phyloP scores from a whole-genome alignment of 208 protist genomes.

The Tritrichomonas foetus region DNA sequence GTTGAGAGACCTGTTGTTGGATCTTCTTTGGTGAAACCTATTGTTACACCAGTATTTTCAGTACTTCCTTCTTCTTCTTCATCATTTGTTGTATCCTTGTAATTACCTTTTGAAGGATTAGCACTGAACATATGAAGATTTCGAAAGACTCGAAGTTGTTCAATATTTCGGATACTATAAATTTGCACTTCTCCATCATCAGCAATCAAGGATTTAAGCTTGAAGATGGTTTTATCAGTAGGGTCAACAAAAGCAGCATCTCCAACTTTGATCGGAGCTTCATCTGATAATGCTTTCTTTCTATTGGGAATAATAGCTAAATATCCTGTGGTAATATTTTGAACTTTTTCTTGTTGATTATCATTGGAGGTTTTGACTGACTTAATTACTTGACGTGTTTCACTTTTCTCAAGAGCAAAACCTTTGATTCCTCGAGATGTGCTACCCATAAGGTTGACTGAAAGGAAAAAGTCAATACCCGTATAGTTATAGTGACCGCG shows the following conservation, averaged over 20 bases:
- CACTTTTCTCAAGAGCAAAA: background rate
- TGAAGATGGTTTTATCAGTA: background rate
- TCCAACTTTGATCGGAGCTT: background rate
- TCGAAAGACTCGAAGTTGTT: background rate
- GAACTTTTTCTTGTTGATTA: too few relatives aligned
- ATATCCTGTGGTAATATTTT: too few relatives aligned
- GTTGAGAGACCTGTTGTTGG: background rate
- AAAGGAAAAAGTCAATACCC: background rate
- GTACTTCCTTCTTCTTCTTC: background rate
- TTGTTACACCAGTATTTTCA: background rate
- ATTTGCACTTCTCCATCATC: background rate
- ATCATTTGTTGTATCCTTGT: background rate
- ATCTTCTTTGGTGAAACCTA: background rate
- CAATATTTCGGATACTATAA: background rate
- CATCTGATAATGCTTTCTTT: background rate
- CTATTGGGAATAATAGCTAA: background rate
- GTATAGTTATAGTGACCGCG: background rate
- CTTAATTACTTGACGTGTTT: background rate
- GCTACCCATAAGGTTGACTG: background rate
- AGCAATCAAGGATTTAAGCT: background rate
- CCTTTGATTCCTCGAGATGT: background rate
- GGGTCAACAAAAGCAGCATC: background rate
- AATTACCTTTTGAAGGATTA: background rate
- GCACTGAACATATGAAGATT: background rate
- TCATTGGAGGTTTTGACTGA: too few relatives aligned